These are phyloP conservation scores for Dillenia suffruticosa DNA, from an alignment of 164 flowering plant genomes.

Conservation along the genomic window DNA sequence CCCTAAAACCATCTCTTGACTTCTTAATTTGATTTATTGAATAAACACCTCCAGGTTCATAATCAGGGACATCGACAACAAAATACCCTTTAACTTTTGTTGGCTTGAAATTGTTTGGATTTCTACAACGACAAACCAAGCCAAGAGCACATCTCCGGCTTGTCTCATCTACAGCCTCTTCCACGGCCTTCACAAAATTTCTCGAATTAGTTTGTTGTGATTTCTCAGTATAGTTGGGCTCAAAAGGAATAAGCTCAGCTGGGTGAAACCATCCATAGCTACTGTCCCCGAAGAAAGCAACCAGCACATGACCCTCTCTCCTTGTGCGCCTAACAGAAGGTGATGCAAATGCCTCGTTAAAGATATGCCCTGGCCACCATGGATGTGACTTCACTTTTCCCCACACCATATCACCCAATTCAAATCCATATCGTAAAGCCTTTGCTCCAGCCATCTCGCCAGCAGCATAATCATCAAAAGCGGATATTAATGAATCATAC, in stretches of 20 bases:
- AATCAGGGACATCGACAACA: conserved; percentile 71
- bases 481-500: conserved; percentile 33
- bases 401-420: conserved; percentile 90
- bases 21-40: conserved; percentile 55
- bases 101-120: conserved; percentile 53
- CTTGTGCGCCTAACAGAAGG: conserved; percentile 56
- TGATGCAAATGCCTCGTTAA: conserved; percentile 68
- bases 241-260: conserved; percentile 77
- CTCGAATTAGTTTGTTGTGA: conserved; percentile 56
- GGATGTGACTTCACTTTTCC: conserved; percentile 99
- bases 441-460: conserved; percentile 25
- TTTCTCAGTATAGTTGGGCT: conserved; percentile 64
- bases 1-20: conserved; percentile 60
- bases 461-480: conserved; percentile 47
- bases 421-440: conserved; percentile 30
- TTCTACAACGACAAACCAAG: conserved; percentile 70
- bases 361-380: conserved; percentile 99
- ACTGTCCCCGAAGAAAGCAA: conserved; percentile 96
- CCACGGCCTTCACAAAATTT: conserved; percentile 77
- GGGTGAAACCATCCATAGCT: conserved; percentile 99
- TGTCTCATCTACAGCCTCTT: conserved; percentile 86
- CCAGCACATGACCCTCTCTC: conserved; percentile 74
- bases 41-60: conserved; percentile 61
- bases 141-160: conserved; percentile 73
- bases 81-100: conserved; percentile 53